Percentiles rank a stretch among this genome's conserved stretches.
phyloP scores from a whole-genome alignment of 257 asterid genomes.

The Thymus quinquecostatus region DNA sequence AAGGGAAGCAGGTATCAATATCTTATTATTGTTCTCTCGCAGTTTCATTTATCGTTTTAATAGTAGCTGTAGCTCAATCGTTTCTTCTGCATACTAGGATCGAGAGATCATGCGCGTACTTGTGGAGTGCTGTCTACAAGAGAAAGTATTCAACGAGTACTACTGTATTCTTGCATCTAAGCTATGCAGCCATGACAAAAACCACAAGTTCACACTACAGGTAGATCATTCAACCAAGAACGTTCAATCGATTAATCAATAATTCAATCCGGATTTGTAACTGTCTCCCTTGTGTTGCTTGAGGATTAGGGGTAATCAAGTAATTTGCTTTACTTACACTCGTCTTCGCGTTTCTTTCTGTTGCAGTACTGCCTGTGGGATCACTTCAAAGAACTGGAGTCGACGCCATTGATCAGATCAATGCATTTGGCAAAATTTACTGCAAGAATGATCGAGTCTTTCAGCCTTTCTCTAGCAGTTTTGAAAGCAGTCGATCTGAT shows the following conservation, averaged over 20 bases:
- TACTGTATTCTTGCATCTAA: conserved; percentile 85
- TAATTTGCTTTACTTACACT: background rate
- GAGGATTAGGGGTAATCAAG: background rate
- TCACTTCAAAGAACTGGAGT: conserved; percentile 86
- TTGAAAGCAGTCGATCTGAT: conserved; percentile 72
- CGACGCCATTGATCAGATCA: conserved; percentile 74
- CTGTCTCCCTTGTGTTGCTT: conserved; percentile 15
- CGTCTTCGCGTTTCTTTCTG: background rate
- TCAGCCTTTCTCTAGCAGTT: conserved; percentile 75
- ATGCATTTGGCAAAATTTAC: conserved; percentile 85
- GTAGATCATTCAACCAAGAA: conserved; percentile 36
- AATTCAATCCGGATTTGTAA: background rate
- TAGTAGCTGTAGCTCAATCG: conserved; percentile 12
- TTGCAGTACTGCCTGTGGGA: conserved; percentile 95
- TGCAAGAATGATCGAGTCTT: conserved; percentile 76
- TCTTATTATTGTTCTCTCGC: conserved; percentile 12
- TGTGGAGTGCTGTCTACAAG: conserved; percentile 94
- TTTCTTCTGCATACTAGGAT: conserved; percentile 54
- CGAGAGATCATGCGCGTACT: conserved; percentile 94
- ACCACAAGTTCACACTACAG: conserved; percentile 95
- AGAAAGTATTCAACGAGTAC: conserved; percentile 87
- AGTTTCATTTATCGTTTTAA: conserved; percentile 3
- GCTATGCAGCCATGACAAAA: conserved; percentile 85
- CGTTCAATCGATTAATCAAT: no score
- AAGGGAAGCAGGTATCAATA: conserved; percentile 79